phyloP scores from a whole-genome alignment of 2,329 filamentous ascomycete species.

The Polychaeton citri region DNA sequence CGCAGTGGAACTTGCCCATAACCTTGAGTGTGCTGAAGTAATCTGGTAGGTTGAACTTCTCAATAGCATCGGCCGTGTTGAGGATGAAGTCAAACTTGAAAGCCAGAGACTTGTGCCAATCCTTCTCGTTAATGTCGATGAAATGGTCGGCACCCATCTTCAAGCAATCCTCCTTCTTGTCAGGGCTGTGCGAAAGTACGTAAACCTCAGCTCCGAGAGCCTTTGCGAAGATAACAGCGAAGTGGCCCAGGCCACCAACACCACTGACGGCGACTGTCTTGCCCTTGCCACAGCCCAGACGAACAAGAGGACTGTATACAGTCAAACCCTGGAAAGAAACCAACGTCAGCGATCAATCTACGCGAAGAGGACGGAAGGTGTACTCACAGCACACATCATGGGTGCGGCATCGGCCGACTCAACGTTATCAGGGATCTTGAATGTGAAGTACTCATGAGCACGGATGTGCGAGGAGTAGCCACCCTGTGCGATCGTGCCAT shows the following conservation, averaged over 20 bases:
- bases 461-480: constrained; percentile 57
- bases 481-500: constrained; percentile 52
- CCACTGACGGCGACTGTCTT: constrained; percentile 69
- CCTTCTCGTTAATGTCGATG: constrained; percentile 43
- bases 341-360: no score
- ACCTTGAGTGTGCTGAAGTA: constrained; percentile 73
- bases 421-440: constrained; percentile 65
- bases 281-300: constrained; percentile 61
- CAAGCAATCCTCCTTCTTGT: constrained; percentile 46
- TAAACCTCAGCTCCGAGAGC: constrained; percentile 49
- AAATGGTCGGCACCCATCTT: constrained; percentile 49
- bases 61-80: constrained; percentile 57
- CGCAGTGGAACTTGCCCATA: constrained; percentile 66
- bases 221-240: constrained; percentile 33
- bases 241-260: constrained; percentile 40
- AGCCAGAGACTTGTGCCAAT: constrained; percentile 42
- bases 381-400: constrained; percentile 76
- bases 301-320: constrained; percentile 62
- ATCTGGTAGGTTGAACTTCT: constrained; percentile 53
- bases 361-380: no score
- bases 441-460: constrained; percentile 62
- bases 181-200: constrained; percentile 46
- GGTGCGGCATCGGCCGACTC: constrained; percentile 50
- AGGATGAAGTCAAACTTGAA: constrained; percentile 63
- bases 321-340: no score